Base-by-base conservation (phyloP, 345 rosid species). In the Barbarea vulgaris region DNA sequence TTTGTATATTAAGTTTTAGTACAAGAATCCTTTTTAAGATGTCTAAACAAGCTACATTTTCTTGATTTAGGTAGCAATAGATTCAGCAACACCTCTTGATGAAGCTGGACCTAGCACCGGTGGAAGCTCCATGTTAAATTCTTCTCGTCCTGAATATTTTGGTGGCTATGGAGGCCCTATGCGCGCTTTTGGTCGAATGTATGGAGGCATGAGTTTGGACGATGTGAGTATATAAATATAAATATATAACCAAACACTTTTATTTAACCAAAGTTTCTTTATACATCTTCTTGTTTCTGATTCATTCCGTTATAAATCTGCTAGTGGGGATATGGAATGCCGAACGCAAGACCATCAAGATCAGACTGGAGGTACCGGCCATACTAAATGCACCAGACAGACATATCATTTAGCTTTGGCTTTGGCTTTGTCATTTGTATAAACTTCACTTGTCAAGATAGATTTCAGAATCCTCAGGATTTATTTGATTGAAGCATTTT, bases 361-460 rank as follows among this genome's bases (percentile, higher is more conserved):
- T 84, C 88, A 30, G 97, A 92, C 72, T 87, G 94, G 97, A 88
- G 99, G 84, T 92, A 89, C 80, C 76, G 97, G 61, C 98, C 99
- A 19, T 95, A 95, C 78, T 92, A 74, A 70, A 70, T 69, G 67
- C 27, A 64, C 53, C 42, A 24, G 33, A 55, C 30, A 25, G 11
- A 67, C 30, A 37, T 13, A 58, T 58, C 73, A 46, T 25, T n/a
- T n/a, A n/a, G n/a, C n/a, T n/a, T n/a, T 61, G 31, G 48, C 69
- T 31, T 69, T 69, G 74, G 47, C 64, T 33, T 75, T 76, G 18
- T 53, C 64, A 76, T 64, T 54, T 76, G 64, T 76, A 69, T 69
- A 17, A 69, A 53, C 80, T 76, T 68, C 51, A 57, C 7, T 37
- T 76, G 37, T 68, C 64, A 21, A 53, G 44, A 67, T 57, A 33